Percentiles rank a stretch among this genome's conserved stretches.
Conservation (phyloP, 768 basidiomycete genomes). For the Lentinula raphanica region DNA sequence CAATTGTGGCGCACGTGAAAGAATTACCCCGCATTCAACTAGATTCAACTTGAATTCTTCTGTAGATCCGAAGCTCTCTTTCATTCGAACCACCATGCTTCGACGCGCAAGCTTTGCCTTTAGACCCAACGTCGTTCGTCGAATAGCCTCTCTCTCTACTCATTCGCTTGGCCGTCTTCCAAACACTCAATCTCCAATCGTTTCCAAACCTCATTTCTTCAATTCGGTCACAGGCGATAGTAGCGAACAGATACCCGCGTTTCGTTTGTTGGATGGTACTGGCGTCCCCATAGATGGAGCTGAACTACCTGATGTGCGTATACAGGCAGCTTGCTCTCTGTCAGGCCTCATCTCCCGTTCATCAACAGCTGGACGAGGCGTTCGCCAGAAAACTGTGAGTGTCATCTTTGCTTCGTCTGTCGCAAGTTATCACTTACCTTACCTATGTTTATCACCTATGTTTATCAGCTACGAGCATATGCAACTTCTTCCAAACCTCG, state of each 20-base stretch:
- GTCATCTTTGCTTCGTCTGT: background rate
- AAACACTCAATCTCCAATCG: conserved; percentile 54
- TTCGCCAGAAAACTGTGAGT: conserved; percentile 60
- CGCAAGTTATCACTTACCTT: background rate
- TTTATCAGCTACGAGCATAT: conserved; percentile 77
- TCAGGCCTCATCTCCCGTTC: background rate
- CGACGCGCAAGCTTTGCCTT: background rate
- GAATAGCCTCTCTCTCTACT: conserved; percentile 4
- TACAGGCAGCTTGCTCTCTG: background rate
- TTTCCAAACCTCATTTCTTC: conserved; percentile 70
- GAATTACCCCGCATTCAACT: background rate
- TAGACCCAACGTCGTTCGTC: background rate
- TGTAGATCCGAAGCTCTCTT: background rate
- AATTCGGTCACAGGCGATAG: conserved; percentile 60
- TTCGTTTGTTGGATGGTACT: conserved; percentile 76
- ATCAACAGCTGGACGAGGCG: conserved; percentile 56
- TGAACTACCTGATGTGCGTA: conserved; percentile 64
- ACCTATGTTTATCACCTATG: too few species aligned
- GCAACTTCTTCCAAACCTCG: conserved; percentile 75
- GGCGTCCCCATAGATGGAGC: conserved; percentile 73
- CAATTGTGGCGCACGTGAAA: background rate
- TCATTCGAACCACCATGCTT: background rate
- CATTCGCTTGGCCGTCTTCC: conserved; percentile 27
- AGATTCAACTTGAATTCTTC: background rate
- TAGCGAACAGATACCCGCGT: conserved; percentile 73